Percentiles rank a stretch among this genome's conserved stretches.
phyloP scores from a whole-genome alignment of 495 filamentous ascomycete species.

The Hyaloscypha bicolor region DNA sequence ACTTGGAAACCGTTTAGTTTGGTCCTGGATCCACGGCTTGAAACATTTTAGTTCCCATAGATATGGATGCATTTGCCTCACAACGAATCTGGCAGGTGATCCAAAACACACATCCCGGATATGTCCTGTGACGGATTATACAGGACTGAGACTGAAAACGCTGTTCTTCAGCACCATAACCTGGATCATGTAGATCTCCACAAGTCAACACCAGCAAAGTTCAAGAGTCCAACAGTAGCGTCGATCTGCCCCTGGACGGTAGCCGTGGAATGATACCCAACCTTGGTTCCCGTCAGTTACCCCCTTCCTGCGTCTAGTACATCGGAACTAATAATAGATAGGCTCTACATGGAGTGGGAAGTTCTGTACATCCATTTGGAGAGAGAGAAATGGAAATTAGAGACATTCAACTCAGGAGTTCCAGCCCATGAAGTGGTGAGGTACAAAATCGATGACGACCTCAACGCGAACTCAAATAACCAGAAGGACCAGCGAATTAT shows the following conservation, averaged over 20 bases:
- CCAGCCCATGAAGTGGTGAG: background rate
- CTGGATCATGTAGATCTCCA: constrained; percentile 47
- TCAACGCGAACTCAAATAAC: constrained; percentile 11
- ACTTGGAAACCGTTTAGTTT: no score
- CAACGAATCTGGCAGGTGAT: no score
- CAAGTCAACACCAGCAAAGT: constrained; percentile 33
- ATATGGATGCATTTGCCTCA: no score
- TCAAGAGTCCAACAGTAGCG: no score
- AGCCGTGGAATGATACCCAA: constrained; percentile 45
- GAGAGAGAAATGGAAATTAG: constrained; percentile 34
- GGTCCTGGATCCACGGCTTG: no score
- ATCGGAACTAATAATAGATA: no score
- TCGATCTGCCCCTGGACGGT: constrained; percentile 30
- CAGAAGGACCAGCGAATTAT: constrained; percentile 37
- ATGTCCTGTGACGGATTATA: constrained; percentile 59
- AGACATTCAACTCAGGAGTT: no score
- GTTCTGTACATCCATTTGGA: constrained; percentile 51
- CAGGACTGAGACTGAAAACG: constrained; percentile 44
- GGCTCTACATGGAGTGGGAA: constrained; percentile 59
- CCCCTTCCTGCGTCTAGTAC: no score
- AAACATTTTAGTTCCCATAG: no score
- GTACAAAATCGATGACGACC: background rate
- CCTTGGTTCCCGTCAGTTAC: constrained; percentile 53
- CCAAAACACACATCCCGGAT: constrained; percentile 18
- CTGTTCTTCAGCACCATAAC: constrained; percentile 44